Percentiles rank a stretch among this genome's conserved stretches.
phyloP scores from a whole-genome alignment of 805 yeast species.

The Ascoidea rubescens region DNA sequence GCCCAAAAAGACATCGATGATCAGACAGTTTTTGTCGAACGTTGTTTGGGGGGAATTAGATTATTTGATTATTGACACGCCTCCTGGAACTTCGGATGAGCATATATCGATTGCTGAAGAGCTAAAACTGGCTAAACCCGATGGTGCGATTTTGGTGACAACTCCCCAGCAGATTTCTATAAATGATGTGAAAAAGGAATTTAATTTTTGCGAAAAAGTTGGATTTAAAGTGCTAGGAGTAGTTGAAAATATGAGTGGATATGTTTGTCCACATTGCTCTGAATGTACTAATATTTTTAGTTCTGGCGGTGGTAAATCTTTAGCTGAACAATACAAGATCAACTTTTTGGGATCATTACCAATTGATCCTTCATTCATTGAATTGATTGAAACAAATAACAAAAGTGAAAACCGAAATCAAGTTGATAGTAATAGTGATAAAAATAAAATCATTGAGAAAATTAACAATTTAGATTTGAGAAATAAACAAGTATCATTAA shows the following conservation, averaged over 20 bases:
- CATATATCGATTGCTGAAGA: slow-evolving; percentile 96
- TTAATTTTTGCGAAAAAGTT: slow-evolving; percentile 83
- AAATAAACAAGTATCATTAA: too few species aligned
- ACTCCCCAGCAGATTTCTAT: slow-evolving; percentile 92
- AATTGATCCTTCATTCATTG: slow-evolving; percentile 84
- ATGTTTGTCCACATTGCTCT: slow-evolving; percentile 84
- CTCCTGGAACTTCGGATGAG: slow-evolving; percentile 98
- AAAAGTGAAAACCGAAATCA: slow-evolving; percentile 12
- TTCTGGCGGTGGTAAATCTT: slow-evolving; percentile 74
- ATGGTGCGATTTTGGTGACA: slow-evolving; percentile 90
- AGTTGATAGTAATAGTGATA: not conserved
- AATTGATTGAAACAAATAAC: slow-evolving; percentile 61
- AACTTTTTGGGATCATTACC: slow-evolving; percentile 81
- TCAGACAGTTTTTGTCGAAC: slow-evolving; percentile 80
- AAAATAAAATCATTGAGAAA: too few species aligned
- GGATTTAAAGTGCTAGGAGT: slow-evolving; percentile 70
- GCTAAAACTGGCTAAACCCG: slow-evolving; percentile 53
- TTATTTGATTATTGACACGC: slow-evolving; percentile 85
- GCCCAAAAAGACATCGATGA: slow-evolving; percentile 97
- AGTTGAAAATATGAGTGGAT: slow-evolving; percentile 95
- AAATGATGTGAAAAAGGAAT: slow-evolving; percentile 89
- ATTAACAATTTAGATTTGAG: not conserved
- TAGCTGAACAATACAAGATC: slow-evolving; percentile 50
- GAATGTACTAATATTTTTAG: slow-evolving; percentile 89
- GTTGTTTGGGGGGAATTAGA: slow-evolving; percentile 79